These are phyloP conservation scores for Bauhinia variegata DNA, from an alignment of 306 rosid genomes.

Conservation along the genomic window DNA sequence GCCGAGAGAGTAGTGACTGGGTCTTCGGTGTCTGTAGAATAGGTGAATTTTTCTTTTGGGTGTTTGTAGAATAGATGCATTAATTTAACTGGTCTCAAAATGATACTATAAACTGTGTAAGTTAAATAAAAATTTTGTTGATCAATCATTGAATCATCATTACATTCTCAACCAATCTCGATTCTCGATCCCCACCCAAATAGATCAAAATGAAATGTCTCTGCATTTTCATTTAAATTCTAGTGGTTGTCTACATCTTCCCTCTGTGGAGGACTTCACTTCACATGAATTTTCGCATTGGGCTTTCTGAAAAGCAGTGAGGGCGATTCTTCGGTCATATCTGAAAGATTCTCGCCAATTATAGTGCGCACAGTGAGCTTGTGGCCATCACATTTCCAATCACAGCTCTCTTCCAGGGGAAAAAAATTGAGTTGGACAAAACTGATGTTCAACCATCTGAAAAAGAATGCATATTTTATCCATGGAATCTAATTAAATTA, in stretches of 20 bases:
- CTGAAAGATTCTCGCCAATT: conserved; percentile 34
- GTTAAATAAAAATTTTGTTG: not conserved
- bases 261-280: conserved; percentile 9
- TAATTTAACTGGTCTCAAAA: not conserved
- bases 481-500: conserved; percentile 13
- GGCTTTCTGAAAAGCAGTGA: conserved; percentile 19
- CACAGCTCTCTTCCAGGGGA: not conserved
- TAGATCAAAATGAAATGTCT: not conserved
- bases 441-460: conserved; percentile 23
- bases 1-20: not conserved
- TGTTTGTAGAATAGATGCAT: not conserved
- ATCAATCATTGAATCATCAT: conserved; percentile 34
- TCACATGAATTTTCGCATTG: conserved; percentile 31
- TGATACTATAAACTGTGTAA: not conserved
- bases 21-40: not conserved
- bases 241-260: conserved; percentile 14
- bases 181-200: too few species aligned
- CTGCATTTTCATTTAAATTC: not conserved
- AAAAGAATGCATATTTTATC: not conserved
- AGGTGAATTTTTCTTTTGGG: too few species aligned
- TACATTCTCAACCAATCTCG: not conserved
- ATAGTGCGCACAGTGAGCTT: not conserved
- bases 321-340: conserved; percentile 36
- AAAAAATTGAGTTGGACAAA: conserved; percentile 27
- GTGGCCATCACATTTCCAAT: conserved; percentile 15